Conservation (phyloP, 345 rosid species). For the Moricandia moricandioides region DNA sequence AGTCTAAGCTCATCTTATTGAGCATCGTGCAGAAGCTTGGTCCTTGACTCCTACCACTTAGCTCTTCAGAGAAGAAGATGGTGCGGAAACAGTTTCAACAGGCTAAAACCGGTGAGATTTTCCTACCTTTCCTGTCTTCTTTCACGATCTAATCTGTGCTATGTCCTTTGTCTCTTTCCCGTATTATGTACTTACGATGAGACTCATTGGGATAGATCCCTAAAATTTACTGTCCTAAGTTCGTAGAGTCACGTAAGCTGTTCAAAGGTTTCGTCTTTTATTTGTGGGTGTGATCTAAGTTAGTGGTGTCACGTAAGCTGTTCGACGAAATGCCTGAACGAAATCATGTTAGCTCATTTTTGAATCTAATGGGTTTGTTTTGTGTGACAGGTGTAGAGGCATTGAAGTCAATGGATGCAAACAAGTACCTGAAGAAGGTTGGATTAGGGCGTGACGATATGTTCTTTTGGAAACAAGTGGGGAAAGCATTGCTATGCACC, state of each 20-base stretch:
- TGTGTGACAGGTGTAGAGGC: constrained; percentile 47
- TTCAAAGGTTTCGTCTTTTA: constrained; percentile 1
- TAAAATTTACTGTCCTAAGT: background rate
- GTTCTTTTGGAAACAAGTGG: constrained; percentile 76
- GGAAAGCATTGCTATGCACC: constrained; percentile 72
- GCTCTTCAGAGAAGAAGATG: constrained; percentile 42
- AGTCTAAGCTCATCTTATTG: constrained; percentile 11
- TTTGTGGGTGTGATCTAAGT: constrained; percentile 1
- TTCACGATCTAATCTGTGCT: constrained; percentile 10
- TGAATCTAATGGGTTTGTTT: background rate
- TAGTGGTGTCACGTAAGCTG: background rate
- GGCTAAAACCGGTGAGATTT: constrained; percentile 55
- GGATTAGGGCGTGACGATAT: constrained; percentile 70
- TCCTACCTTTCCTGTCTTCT: background rate
- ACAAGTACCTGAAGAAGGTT: constrained; percentile 58
- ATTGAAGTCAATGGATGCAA: constrained; percentile 51
- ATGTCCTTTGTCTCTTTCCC: background rate
- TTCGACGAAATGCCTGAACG: constrained; percentile 33
- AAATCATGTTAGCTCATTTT: background rate
- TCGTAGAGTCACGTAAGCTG: background rate
- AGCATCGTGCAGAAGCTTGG: constrained; percentile 10
- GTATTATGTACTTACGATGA: background rate
- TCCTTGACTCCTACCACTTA: background rate
- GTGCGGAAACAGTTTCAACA: constrained; percentile 54
- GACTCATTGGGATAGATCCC: background rate